Conservation (phyloP, 169 alveolate genomes). For the Cryptosporidium parvum region DNA sequence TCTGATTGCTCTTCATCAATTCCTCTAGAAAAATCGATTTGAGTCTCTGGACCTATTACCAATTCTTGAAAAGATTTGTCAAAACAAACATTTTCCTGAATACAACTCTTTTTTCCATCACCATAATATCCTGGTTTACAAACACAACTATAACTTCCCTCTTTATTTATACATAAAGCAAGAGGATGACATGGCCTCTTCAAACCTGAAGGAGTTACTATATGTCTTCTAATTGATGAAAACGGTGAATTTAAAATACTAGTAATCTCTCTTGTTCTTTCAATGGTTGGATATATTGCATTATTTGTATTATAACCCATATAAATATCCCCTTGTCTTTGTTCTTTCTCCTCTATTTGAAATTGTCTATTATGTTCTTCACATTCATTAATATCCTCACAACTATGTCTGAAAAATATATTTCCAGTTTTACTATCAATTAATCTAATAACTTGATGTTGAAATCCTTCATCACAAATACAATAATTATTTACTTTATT, state of each 20-base stretch:
- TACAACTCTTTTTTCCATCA: slow-evolving; percentile 73
- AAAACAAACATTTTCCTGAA: slow-evolving; percentile 47
- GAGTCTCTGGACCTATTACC: neutral
- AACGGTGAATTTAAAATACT: slow-evolving; percentile 55
- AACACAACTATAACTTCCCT: slow-evolving; percentile 79
- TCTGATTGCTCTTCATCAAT: neutral
- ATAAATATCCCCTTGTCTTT: slow-evolving; percentile 48
- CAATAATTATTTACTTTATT: slow-evolving; percentile 19
- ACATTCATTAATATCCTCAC: slow-evolving; percentile 72
- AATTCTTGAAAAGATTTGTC: neutral
- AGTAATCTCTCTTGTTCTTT: slow-evolving; percentile 51
- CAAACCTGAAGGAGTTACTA: slow-evolving; percentile 58
- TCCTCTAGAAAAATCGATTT: neutral
- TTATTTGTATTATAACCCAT: slow-evolving; percentile 61
- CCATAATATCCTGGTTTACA: slow-evolving; percentile 81
- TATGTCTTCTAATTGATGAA: slow-evolving; percentile 53
- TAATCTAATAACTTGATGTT: slow-evolving; percentile 46
- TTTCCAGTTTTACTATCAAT: slow-evolving; percentile 40
- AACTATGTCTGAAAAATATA: slow-evolving; percentile 49
- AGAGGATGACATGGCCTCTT: slow-evolving; percentile 78
- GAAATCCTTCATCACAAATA: slow-evolving; percentile 49
- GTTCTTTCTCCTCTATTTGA: slow-evolving; percentile 47
- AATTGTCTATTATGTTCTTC: slow-evolving; percentile 48
- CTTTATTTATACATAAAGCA: slow-evolving; percentile 80
- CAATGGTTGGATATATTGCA: slow-evolving; percentile 66